These are phyloP conservation scores for Parachaetomium inaequale DNA, from an alignment of 495 filamentous ascomycete species.

Conservation along the genomic window DNA sequence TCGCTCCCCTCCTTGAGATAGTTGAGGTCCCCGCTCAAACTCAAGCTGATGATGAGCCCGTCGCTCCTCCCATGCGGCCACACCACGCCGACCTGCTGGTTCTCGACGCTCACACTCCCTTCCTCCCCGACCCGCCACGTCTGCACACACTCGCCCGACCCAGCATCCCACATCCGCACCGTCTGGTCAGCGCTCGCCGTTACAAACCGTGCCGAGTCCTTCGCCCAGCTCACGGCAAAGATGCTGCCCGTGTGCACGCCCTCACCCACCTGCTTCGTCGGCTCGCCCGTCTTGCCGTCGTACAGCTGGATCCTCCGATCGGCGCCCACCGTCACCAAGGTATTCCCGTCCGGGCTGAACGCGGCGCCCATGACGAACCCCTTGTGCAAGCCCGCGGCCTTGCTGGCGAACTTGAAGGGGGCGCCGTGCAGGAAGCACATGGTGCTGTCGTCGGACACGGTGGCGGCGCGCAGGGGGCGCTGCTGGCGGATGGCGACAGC, in stretches of 20 bases:
- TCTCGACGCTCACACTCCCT: slow-evolving; percentile 62
- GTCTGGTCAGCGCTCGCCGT: slow-evolving; percentile 93
- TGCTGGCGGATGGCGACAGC: slow-evolving; percentile 84
- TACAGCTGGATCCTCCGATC: slow-evolving; percentile 90
- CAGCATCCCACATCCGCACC: slow-evolving; percentile 84
- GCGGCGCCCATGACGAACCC: slow-evolving; percentile 83
- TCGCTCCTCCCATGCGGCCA: slow-evolving; percentile 85
- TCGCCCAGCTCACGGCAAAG: slow-evolving; percentile 84
- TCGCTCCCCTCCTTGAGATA: slow-evolving; percentile 72
- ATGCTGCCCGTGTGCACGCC: slow-evolving; percentile 87
- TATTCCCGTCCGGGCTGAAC: slow-evolving; percentile 85
- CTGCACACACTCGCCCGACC: slow-evolving; percentile 68
- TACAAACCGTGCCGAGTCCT: slow-evolving; percentile 82
- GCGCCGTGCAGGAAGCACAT: slow-evolving; percentile 90
- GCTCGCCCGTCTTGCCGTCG: slow-evolving; percentile 89
- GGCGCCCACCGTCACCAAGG: slow-evolving; percentile 81
- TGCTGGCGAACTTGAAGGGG: slow-evolving; percentile 88
- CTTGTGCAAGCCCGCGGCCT: slow-evolving; percentile 70
- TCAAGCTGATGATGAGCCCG: slow-evolving; percentile 82
- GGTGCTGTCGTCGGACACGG: slow-evolving; percentile 82
- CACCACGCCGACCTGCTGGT: slow-evolving; percentile 93
- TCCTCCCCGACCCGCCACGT: slow-evolving; percentile 88
- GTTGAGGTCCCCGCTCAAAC: slow-evolving; percentile 83
- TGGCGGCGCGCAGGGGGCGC: slow-evolving; percentile 82
- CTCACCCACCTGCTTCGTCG: slow-evolving; percentile 70